Conservation (phyloP, 495 filamentous ascomycete genomes). For the Penicillium coprophilum region DNA sequence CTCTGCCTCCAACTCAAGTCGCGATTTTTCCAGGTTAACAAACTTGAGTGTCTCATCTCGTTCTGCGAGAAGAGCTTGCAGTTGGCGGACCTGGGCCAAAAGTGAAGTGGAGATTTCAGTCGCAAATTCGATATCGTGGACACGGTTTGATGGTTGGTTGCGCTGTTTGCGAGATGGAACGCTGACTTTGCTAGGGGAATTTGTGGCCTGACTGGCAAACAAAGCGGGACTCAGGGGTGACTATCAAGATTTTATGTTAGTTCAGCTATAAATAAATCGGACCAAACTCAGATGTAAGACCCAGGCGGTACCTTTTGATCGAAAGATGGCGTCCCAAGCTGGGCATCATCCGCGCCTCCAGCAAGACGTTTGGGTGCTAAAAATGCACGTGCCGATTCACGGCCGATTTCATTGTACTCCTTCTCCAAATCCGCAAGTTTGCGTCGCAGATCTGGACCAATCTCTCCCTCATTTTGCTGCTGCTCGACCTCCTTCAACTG, state of each 20-base stretch:
- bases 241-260: slow-evolving; percentile 39
- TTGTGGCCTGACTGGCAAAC: slow-evolving; percentile 79
- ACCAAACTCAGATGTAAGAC: neutral
- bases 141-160: slow-evolving; percentile 81
- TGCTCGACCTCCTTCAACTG: slow-evolving; percentile 81
- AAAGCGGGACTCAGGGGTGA: slow-evolving; percentile 73
- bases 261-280: neutral
- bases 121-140: slow-evolving; percentile 94
- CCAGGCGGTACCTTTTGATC: slow-evolving; percentile 53
- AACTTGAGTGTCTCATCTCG: slow-evolving; percentile 82
- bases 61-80: slow-evolving; percentile 80
- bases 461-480: slow-evolving; percentile 74
- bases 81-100: slow-evolving; percentile 80
- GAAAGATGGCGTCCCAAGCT: slow-evolving; percentile 59
- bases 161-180: slow-evolving; percentile 82
- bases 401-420: slow-evolving; percentile 93
- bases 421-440: slow-evolving; percentile 84
- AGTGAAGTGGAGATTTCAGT: slow-evolving; percentile 92
- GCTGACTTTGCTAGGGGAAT: slow-evolving; percentile 85
- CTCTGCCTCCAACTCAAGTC: slow-evolving; percentile 78
- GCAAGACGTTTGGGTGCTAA: slow-evolving; percentile 76
- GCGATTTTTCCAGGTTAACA: slow-evolving; percentile 67
- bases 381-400: slow-evolving; percentile 85
- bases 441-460: slow-evolving; percentile 78
- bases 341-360: slow-evolving; percentile 59